These are phyloP conservation scores for Monascus ruber DNA, from an alignment of 2,329 filamentous ascomycete species.

Conservation along the genomic window DNA sequence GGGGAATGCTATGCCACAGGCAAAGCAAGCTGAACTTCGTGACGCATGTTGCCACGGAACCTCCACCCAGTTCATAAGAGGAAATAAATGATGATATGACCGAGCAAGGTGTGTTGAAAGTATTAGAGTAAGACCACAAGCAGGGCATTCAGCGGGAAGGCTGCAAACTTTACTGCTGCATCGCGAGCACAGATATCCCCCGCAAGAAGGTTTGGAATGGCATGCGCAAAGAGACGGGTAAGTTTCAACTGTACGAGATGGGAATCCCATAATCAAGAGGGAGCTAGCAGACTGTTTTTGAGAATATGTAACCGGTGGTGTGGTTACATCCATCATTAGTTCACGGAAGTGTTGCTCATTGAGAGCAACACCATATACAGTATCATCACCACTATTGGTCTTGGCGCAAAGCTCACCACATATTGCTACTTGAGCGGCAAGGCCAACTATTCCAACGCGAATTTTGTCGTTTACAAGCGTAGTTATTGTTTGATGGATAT, in stretches of 20 bases:
- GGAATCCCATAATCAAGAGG: conserved; percentile 96
- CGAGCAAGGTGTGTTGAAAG: conserved; percentile 84
- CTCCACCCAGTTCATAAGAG: conserved; percentile 79
- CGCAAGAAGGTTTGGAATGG: conserved; percentile 67
- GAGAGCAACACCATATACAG: conserved; percentile 69
- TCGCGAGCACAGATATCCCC: conserved; percentile 83
- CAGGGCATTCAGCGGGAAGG: conserved; percentile 80
- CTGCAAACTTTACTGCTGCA: conserved; percentile 83
- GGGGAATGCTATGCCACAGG: conserved; percentile 67
- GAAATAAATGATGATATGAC: conserved; percentile 90
- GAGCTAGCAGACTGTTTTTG: conserved; percentile 38
- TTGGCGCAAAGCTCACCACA: conserved; percentile 79
- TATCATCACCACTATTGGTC: conserved; percentile 67
- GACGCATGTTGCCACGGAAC: conserved; percentile 69
- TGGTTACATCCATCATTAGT: conserved; percentile 78
- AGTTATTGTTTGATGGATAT: conserved; percentile 83
- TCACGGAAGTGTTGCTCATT: conserved; percentile 83
- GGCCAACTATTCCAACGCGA: conserved; percentile 75
- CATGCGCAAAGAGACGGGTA: conserved; percentile 75
- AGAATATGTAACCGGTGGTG: conserved; percentile 70
- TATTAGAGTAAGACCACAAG: conserved; percentile 83
- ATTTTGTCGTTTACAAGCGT: conserved; percentile 72
- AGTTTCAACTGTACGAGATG: conserved; percentile 67
- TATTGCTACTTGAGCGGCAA: conserved; percentile 84
- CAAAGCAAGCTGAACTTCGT: conserved; percentile 57